Base-by-base conservation (phyloP, 305 asterid genomes). In the Lippia alba region DNA sequence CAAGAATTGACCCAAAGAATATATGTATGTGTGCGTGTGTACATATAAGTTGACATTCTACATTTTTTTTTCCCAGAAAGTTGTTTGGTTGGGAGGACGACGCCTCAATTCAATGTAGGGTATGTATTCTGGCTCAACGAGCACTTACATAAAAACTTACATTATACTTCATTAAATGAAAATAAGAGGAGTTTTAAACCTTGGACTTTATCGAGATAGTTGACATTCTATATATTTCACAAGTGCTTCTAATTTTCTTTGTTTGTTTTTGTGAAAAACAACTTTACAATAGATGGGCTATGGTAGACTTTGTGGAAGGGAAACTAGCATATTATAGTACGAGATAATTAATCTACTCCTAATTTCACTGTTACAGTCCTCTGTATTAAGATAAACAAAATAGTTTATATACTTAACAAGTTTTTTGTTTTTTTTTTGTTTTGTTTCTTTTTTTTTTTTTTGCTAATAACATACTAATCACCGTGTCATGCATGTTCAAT, bases 331-430 rank as follows among this genome's bases (percentile, higher is more conserved):
- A 36, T 36, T 33, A 24, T 24, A 24, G 30, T 24, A 40, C 17
- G 36, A 49, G 14, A 32, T 51, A 34, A 8, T 8, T 53, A 53
- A 2, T 18, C 12, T 6, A 8, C 1, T 54, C 5, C n/a, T 41
- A n/a, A 40, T 68, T 40, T 4, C 20, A 20, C 16, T 18, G 39
- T 61, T 24, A 17, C 45, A 55, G 54, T 74, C 79, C 77, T 65
- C 82, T 54, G 49, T 65, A 70, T 66, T 70, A 59, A 5, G 39
- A 40, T 36, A 61, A 67, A 50, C 39, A 62, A 7, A 39, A n/a
- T 4, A 12, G 3, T 24, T 24, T 10, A 40, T 17, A 9, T 14
- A 63, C 56, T 17, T 55, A 30, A 5, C 30, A 48, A 39, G 18
- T 70, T n/a, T n/a, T n/a, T n/a, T n/a, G n/a, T n/a, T n/a, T n/a